Conservation (phyloP, 2,329 filamentous ascomycete species). For the Colletotrichum tamarilloi region DNA sequence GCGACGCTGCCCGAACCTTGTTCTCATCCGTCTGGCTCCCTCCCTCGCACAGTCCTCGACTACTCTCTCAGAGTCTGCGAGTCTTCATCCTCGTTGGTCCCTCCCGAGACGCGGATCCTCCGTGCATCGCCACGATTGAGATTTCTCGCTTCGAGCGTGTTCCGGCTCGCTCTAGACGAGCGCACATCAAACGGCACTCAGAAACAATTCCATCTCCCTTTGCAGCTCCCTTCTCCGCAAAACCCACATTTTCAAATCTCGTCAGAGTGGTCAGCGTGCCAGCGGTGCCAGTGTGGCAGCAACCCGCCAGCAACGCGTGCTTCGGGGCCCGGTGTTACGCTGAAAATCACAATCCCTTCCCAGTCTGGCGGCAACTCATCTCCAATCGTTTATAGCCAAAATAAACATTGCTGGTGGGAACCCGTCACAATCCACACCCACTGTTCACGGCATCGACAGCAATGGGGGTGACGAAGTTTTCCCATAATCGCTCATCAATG, state of each 20-base stretch:
- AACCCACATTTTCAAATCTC: constrained; percentile 20
- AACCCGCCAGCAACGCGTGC: neutral
- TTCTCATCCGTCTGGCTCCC: neutral
- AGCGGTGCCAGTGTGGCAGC: neutral
- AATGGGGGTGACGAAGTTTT: neutral
- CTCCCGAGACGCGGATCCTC: constrained; percentile 22
- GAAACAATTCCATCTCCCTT: constrained; percentile 24
- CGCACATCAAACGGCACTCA: constrained; percentile 33
- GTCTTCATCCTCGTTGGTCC: neutral
- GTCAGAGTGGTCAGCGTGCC: neutral
- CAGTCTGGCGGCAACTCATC: neutral
- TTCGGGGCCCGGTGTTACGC: neutral
- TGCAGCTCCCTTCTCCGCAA: neutral
- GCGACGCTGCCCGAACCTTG: constrained; percentile 10
- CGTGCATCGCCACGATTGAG: constrained; percentile 31
- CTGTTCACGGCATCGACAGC: neutral
- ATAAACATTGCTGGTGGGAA: neutral
- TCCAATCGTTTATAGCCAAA: constrained; percentile 5
- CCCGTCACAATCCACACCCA: neutral
- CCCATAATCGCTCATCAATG: constrained; percentile 6
- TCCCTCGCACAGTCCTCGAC: constrained; percentile 12
- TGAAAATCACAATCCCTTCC: neutral
- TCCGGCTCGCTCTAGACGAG: constrained; percentile 23
- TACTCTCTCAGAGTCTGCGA: neutral
- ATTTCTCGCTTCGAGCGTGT: constrained; percentile 11